Conservation (phyloP, 306 rosid species). For the Quercus mongolica region DNA sequence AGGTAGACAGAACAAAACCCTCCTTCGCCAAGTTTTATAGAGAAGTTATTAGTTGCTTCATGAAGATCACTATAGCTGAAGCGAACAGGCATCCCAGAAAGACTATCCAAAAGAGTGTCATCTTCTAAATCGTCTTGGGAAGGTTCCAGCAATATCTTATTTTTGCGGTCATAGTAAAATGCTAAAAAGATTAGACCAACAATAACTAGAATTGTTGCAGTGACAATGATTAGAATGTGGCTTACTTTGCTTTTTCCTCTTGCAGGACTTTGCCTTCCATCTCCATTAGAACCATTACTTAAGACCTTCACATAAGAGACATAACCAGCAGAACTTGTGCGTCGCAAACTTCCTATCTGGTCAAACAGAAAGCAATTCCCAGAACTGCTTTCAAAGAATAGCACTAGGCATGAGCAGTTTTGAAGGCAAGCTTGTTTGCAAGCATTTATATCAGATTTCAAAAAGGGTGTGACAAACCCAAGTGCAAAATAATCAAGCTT, state of each 20-base stretch:
- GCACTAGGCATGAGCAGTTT: constrained; percentile 30
- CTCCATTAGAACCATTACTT: background rate
- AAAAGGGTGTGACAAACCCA: constrained; percentile 16
- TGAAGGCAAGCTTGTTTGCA: constrained; percentile 33
- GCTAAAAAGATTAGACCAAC: constrained; percentile 20
- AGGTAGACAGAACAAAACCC: constrained; percentile 43
- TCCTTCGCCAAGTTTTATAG: constrained; percentile 36
- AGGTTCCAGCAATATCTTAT: constrained; percentile 17
- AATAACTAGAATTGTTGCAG: constrained; percentile 5
- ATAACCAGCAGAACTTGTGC: constrained; percentile 17
- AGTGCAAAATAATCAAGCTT: constrained; percentile 36
- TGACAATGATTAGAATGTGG: constrained; percentile 10
- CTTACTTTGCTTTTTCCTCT: constrained; percentile 2
- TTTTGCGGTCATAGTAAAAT: constrained; percentile 9
- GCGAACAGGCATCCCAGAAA: constrained; percentile 33
- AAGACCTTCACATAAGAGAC: constrained; percentile 22
- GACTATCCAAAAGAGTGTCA: constrained; percentile 26
- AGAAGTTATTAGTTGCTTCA: constrained; percentile 32
- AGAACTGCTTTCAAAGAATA: constrained; percentile 27
- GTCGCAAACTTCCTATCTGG: constrained; percentile 28
- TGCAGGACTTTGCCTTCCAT: background rate
- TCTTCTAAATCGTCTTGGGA: constrained; percentile 28
- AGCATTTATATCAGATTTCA: constrained; percentile 15
- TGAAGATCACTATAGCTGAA: constrained; percentile 30
- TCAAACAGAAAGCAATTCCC: constrained; percentile 33